Conservation (phyloP, 2,329 filamentous ascomycete genomes). For the Cadophora sp. region DNA sequence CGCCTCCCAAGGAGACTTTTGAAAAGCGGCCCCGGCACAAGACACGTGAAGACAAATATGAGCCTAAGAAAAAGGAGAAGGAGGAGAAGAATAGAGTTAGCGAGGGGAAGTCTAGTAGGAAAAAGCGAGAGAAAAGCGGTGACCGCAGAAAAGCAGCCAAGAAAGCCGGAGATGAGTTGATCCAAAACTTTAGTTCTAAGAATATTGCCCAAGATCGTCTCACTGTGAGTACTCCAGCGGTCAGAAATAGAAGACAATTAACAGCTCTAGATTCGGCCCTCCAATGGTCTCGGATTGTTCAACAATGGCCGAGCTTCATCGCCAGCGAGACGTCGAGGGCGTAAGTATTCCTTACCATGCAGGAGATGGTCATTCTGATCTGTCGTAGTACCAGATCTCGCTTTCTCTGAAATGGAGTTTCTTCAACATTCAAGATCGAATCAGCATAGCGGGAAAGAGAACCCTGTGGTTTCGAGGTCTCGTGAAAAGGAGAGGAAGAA, state of each 20-base stretch:
- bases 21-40: conserved; percentile 61
- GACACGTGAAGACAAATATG: conserved; percentile 62
- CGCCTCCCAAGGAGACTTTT: conserved; percentile 34
- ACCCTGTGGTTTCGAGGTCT: conserved; percentile 40
- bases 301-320: conserved; percentile 51
- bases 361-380: neutral
- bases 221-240: conserved; percentile 50
- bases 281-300: conserved; percentile 51
- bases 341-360: conserved; percentile 43
- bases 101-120: conserved; percentile 39
- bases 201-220: conserved; percentile 59
- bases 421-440: conserved; percentile 42
- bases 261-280: conserved; percentile 46
- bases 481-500: conserved; percentile 38
- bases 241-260: neutral
- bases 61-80: conserved; percentile 47
- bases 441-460: conserved; percentile 31
- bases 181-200: conserved; percentile 61
- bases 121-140: conserved; percentile 29
- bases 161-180: conserved; percentile 51
- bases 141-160: conserved; percentile 34
- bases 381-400: conserved; percentile 56
- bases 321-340: conserved; percentile 44
- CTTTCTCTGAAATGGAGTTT: conserved; percentile 59
- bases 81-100: conserved; percentile 30